Percentiles rank a stretch among this genome's conserved stretches.
These are phyloP conservation scores for Aureobasidium sp. DNA, from an alignment of 2,329 filamentous ascomycete species.

Conservation along the genomic window DNA sequence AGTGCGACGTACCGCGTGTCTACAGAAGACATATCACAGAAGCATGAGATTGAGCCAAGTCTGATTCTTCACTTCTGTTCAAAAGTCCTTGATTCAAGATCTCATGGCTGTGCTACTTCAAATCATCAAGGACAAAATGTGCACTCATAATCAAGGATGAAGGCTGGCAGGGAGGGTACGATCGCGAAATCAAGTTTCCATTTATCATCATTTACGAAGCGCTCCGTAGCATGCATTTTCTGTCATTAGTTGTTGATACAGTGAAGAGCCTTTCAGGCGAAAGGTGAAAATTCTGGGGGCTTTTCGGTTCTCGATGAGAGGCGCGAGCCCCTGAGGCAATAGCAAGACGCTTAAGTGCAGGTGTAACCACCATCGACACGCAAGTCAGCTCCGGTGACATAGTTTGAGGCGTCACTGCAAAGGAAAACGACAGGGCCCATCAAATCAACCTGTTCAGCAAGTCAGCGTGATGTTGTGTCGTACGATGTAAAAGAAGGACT, in stretches of 20 bases:
- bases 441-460: slow-evolving; percentile 53
- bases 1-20: neutral
- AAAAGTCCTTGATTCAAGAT: neutral
- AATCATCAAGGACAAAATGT: neutral
- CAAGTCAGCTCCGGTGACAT: slow-evolving; percentile 52
- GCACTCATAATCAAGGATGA: neutral
- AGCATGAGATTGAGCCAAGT: neutral
- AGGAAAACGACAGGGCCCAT: slow-evolving; percentile 90
- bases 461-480: slow-evolving; percentile 24
- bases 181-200: neutral
- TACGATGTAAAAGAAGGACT: neutral
- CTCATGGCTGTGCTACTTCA: neutral
- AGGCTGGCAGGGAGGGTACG: neutral
- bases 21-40: too few relatives aligned
- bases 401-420: slow-evolving; percentile 68
- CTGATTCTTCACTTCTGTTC: too few relatives aligned
- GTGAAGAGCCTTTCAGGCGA: neutral
- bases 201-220: slow-evolving; percentile 5
- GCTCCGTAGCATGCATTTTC: slow-evolving; percentile 2
- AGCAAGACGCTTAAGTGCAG: slow-evolving; percentile 25
- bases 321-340: neutral
- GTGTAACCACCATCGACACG: slow-evolving; percentile 39
- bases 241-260: slow-evolving; percentile 13
- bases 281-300: neutral
- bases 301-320: neutral